Conservation (phyloP, 2,329 filamentous ascomycete species). For the Phaeosphaeriaceae sp. region DNA sequence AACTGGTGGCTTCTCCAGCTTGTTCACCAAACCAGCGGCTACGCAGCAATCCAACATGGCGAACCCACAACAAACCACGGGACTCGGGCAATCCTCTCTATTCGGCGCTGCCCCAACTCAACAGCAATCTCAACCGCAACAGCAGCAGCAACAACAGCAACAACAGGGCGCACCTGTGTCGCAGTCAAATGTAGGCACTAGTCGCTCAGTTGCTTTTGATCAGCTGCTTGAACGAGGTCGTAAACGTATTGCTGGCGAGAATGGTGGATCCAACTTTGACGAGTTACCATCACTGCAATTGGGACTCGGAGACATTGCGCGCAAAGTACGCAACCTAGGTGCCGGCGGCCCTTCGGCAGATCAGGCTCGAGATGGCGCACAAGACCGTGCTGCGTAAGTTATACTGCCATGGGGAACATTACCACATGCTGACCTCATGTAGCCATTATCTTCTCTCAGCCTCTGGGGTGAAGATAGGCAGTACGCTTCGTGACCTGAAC, state of each 20-base stretch:
- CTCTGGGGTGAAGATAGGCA: constrained; percentile 87
- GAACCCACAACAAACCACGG: constrained; percentile 38
- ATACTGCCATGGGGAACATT: neutral
- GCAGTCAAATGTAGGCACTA: constrained; percentile 39
- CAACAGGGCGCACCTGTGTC: constrained; percentile 35
- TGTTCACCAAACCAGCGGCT: constrained; percentile 28
- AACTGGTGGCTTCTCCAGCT: constrained; percentile 22
- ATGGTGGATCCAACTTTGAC: constrained; percentile 64
- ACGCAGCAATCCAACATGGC: constrained; percentile 36
- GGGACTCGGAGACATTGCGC: constrained; percentile 83
- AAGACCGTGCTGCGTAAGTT: constrained; percentile 59
- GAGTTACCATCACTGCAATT: constrained; percentile 90
- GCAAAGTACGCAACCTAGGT: constrained; percentile 77
- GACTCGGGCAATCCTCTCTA: constrained; percentile 33
- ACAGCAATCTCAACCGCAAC: constrained; percentile 30
- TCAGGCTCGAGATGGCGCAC: constrained; percentile 50
- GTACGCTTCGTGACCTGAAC: constrained; percentile 85
- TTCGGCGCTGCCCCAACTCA: constrained; percentile 35
- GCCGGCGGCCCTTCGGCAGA: constrained; percentile 70
- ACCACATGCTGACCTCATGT: constrained; percentile 19
- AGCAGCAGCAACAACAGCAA: constrained; percentile 24
- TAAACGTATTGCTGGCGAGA: constrained; percentile 72
- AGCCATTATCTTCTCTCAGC: constrained; percentile 93
- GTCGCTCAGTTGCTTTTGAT: constrained; percentile 67
- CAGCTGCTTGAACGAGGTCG: constrained; percentile 68